phyloP scores from a whole-genome alignment of 169 alveolate species.

The Cryptosporidium tyzzeri region DNA sequence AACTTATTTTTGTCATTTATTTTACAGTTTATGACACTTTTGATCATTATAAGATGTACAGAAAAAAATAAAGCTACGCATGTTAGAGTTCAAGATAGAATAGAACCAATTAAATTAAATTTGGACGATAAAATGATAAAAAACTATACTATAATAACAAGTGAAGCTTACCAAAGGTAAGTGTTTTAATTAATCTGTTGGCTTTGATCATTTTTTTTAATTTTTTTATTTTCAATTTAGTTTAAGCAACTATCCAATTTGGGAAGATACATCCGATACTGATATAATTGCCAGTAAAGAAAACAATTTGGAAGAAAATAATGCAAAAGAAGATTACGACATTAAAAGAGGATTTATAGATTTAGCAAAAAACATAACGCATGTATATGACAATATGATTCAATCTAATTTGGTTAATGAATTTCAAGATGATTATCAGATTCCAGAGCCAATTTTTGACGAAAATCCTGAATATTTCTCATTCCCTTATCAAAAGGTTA shows the following conservation, averaged over 20 bases:
- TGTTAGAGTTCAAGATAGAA: constrained; percentile 52
- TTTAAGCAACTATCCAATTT: constrained; percentile 56
- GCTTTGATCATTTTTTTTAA: background rate
- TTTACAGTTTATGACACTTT: background rate
- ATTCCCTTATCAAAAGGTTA: background rate
- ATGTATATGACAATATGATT: constrained; percentile 8
- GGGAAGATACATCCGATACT: constrained; percentile 52
- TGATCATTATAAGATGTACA: background rate
- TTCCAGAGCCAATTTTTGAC: background rate
- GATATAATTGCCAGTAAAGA: constrained; percentile 10
- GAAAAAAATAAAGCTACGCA: constrained; percentile 56
- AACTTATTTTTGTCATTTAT: background rate
- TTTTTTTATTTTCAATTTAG: background rate
- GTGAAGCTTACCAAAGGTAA: constrained; percentile 2
- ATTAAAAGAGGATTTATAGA: constrained; percentile 32
- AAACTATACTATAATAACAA: background rate
- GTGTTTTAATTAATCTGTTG: background rate
- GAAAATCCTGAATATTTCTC: background rate
- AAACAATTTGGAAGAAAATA: background rate
- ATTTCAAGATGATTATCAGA: constrained; percentile 1
- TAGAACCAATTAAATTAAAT: constrained; percentile 31
- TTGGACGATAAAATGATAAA: constrained; percentile 1
- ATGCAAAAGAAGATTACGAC: background rate
- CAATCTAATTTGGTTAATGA: background rate
- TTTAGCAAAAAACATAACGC: constrained; percentile 17